Evolutionary conservation across 805 yeast species (phyloP), one percentile per base, ranked within the genome.

Genomic region (Metahyphopichia silvanorum): DNA sequence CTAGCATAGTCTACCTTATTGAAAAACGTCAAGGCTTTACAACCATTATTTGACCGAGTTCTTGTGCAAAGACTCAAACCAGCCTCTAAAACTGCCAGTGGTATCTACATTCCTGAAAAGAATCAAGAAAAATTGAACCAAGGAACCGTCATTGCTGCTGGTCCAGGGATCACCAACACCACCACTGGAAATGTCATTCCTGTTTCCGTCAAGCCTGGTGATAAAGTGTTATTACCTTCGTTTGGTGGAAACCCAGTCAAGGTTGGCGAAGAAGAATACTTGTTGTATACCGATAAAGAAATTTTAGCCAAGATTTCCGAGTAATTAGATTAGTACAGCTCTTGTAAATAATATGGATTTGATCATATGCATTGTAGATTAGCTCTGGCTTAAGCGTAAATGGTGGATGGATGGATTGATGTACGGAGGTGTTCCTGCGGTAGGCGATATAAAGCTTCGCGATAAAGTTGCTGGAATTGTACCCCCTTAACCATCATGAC

Each of bases 11-110:
- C 21, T 24, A n/a, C 88, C 31, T 57, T 84, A 45, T 67, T 84
- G 58, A 87, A 86, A 64, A 79, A 86, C 46, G 93, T 86, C 52
- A 83, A 87, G 68, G 76, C 87, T 38, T 82, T 93, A 57, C 81
- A 82, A 47, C 98, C 98, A 44, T 79, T 94, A 49, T 74, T 93
- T 49, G 98, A 93, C 80, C 84, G 98, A 69, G 91, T 93, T 40
- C 78, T 93, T 43, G 96, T 93, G 42, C 97, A 89, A 72, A 85
- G 97, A 66, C 67, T 83, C 57, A 88, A 87, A 74, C 95, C 95
- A 39, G 82, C 86, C 55, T 75, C 91, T 46, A 76, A 88, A 71
- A 89, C 98, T 39, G 84, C 95, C 37, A 80, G 93, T 27, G 98
- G 98, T 55, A 77, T 89, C 54, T 86, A 79, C 67, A 82, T 89